These are phyloP conservation scores for Xerocomus tenax DNA, from an alignment of 1,284 basidiomycete species.

Conservation along the genomic window DNA sequence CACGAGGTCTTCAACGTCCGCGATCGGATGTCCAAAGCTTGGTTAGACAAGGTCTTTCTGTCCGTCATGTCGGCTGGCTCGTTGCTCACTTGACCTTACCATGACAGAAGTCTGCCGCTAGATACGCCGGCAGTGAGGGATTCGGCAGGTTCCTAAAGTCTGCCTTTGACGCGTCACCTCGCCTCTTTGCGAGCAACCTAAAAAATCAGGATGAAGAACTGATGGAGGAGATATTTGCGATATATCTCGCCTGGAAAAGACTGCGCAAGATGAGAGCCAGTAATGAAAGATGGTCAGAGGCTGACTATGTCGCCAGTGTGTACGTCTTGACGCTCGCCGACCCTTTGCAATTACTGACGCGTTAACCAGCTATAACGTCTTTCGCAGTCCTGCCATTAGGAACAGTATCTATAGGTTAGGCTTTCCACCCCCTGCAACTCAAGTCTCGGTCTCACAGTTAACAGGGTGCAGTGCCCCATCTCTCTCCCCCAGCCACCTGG, in stretches of 20 bases:
- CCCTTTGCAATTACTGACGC: background rate
- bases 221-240: slow-evolving; percentile 33
- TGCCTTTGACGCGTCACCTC: slow-evolving; percentile 33
- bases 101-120: slow-evolving; percentile 8
- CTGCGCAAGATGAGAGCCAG: slow-evolving; percentile 38
- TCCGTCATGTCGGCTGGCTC: background rate
- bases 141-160: slow-evolving; percentile 36
- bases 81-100: background rate
- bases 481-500: slow-evolving; percentile 43
- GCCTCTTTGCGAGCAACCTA: slow-evolving; percentile 34
- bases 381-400: slow-evolving; percentile 40
- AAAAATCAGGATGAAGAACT: slow-evolving; percentile 25
- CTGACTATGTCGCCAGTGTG: slow-evolving; percentile 50
- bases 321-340: slow-evolving; percentile 25
- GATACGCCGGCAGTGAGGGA: slow-evolving; percentile 22
- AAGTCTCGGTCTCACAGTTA: slow-evolving; percentile 5
- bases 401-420: slow-evolving; percentile 38
- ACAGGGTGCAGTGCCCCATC: slow-evolving; percentile 42
- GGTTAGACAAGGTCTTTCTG: slow-evolving; percentile 29
- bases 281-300: slow-evolving; percentile 45
- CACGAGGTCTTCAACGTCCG: slow-evolving; percentile 29
- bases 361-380: slow-evolving; percentile 38
- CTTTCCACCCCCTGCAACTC: background rate
- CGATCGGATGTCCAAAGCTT: slow-evolving; percentile 28
- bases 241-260: slow-evolving; percentile 40